A percentile compares a stretch with the other conserved stretches of the same genome.
Evolutionary conservation across 140 eudicot genomes (phyloP).

Genomic region (Erigeron philadelphicus): DNA sequence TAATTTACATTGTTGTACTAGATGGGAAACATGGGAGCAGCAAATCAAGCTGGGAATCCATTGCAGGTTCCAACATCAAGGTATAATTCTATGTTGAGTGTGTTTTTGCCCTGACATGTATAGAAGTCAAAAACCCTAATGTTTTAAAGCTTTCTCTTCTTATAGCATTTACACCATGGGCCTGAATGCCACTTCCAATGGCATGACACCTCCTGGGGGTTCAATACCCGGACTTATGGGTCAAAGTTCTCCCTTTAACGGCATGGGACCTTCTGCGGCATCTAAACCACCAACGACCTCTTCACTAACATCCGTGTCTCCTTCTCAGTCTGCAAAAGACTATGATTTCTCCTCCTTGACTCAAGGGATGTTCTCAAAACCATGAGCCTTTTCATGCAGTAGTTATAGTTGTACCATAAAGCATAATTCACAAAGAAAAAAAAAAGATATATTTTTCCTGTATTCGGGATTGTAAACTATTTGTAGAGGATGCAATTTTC

Average conservation of each 20-base stretch:
- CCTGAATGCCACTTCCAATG: slow-evolving; percentile 47
- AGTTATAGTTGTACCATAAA: slow-evolving; percentile 34
- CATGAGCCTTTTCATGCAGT: slow-evolving; percentile 27
- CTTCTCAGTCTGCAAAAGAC: slow-evolving; percentile 64
- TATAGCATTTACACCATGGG: slow-evolving; percentile 58
- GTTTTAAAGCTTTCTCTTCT: background rate
- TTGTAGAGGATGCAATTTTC: slow-evolving; percentile 46
- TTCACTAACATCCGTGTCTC: slow-evolving; percentile 43
- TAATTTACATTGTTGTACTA: slow-evolving; percentile 28
- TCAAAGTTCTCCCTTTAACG: slow-evolving; percentile 43
- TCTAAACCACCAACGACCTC: slow-evolving; percentile 44
- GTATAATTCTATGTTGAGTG: slow-evolving; percentile 28
- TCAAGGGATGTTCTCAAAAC: slow-evolving; percentile 88
- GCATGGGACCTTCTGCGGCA: slow-evolving; percentile 40
- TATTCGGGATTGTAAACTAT: slow-evolving; percentile 53
- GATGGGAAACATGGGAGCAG: slow-evolving; percentile 66
- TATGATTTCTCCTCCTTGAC: slow-evolving; percentile 94
- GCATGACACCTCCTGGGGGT: slow-evolving; percentile 38
- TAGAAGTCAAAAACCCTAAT: background rate
- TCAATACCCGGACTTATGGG: slow-evolving; percentile 38
- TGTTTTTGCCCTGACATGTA: background rate
- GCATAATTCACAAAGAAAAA: slow-evolving; percentile 28
- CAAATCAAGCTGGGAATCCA: slow-evolving; percentile 49
- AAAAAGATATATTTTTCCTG: slow-evolving; percentile 23
- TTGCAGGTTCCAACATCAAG: slow-evolving; percentile 58